Conservation (phyloP, 352 stramenopile genomes). For the Pythium dissotocum region DNA sequence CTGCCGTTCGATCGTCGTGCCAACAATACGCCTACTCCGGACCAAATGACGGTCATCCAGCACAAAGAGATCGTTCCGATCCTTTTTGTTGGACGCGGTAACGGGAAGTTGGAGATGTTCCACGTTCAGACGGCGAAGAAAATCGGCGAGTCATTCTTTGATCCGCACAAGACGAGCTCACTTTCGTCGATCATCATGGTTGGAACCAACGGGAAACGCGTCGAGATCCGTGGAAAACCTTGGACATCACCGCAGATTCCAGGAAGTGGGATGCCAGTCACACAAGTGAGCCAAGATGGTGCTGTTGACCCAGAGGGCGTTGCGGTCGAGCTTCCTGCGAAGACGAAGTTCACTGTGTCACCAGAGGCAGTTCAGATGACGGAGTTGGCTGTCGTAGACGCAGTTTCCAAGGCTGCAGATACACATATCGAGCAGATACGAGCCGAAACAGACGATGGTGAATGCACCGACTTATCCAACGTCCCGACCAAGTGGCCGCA, state of each 20-base stretch:
- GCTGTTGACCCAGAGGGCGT: slow-evolving; percentile 1
- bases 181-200: slow-evolving; percentile 73
- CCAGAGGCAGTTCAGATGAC: slow-evolving; percentile 16
- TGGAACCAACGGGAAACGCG: slow-evolving; percentile 41
- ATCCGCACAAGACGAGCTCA: slow-evolving; percentile 37
- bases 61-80: slow-evolving; percentile 59
- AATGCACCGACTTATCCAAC: background rate
- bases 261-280: background rate
- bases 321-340: background rate
- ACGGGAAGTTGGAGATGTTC: slow-evolving; percentile 73
- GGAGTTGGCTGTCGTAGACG: slow-evolving; percentile 15
- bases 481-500: slow-evolving; percentile 21
- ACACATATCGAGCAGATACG: slow-evolving; percentile 10
- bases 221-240: slow-evolving; percentile 42
- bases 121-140: slow-evolving; percentile 68
- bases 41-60: slow-evolving; percentile 30
- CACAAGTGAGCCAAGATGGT: background rate
- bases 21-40: slow-evolving; percentile 9
- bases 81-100: slow-evolving; percentile 69
- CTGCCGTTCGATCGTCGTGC: slow-evolving; percentile 18
- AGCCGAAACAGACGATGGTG: background rate
- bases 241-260: slow-evolving; percentile 27
- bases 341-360: slow-evolving; percentile 6
- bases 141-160: slow-evolving; percentile 61
- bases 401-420: slow-evolving; percentile 11